Base-by-base conservation (phyloP, 1,284 basidiomycete genomes). In the Trichosporon asahii region DNA sequence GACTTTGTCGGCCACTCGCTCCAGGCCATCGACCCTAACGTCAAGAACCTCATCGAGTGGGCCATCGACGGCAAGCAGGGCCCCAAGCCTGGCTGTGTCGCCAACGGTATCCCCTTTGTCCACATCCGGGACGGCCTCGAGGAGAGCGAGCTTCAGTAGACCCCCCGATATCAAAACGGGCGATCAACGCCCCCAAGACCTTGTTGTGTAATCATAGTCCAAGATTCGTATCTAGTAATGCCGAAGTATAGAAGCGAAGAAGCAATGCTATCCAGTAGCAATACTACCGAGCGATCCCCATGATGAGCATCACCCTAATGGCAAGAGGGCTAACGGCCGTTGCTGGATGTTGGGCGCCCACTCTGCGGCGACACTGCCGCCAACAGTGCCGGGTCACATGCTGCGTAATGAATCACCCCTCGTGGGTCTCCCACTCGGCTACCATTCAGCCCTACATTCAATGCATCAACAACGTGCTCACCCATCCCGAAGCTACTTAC, bases 1-100 rank as follows among this genome's bases (percentile, higher is more conserved):
- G 67, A 68, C 64, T 31, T 46, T 33, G 25, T n/a, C n/a, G 40
- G 60, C 27, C 66, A 67, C 44, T 12, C 46, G n/a, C 29, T 46
- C 21, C 57, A 63, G 60, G 66, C 57, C 11, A 31, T 67, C 66
- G 60, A 63, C 44, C 66, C 66, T 21, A 67, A 67, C 60, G 66
- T 67, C 29, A 67, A 44, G 18, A 61, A 63, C 29, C 40, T 67
- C 44, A 67, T 67, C 60, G 18, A 49, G 12, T 67, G 66, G 66
- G 66, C 66, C n/a, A 12, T 67, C 11, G 23, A 27, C 7, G 66
- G 66, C 27, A 46, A 31, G 37, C 14, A 18, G 1, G 66, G 66
- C 18, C 2, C 25, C 9, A 23, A 61, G 21, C 66, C 66, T 4
- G 6, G 7, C 11, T 67, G 66, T 23, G 3, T 61, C 2, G 33